phyloP scores from a whole-genome alignment of 2,329 filamentous ascomycete genomes.

The Parafenestella ontariensis region DNA sequence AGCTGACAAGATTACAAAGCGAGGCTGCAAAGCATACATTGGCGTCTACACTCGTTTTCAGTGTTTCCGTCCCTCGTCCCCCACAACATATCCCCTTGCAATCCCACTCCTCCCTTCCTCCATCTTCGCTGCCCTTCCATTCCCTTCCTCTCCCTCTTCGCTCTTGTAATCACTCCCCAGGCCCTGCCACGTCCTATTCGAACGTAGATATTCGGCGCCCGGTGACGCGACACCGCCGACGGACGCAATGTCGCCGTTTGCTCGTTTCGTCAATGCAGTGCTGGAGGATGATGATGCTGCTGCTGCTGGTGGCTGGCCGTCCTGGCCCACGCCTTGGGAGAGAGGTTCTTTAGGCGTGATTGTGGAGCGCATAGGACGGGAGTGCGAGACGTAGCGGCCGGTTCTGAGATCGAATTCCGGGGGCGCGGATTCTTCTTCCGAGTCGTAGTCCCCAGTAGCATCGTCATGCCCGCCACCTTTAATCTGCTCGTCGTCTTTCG shows the following conservation, averaged over 20 bases:
- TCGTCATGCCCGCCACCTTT: slow-evolving; percentile 20
- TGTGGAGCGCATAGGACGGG: slow-evolving; percentile 68
- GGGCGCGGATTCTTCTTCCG: slow-evolving; percentile 71
- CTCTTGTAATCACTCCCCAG: slow-evolving; percentile 82
- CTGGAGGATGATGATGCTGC: too few relatives aligned
- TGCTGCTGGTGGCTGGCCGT: not conserved
- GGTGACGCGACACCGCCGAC: slow-evolving; percentile 90
- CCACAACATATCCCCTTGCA: slow-evolving; percentile 85
- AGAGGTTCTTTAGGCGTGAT: slow-evolving; percentile 30
- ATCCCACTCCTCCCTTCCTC: slow-evolving; percentile 89
- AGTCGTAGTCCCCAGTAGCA: slow-evolving; percentile 65
- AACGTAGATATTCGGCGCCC: slow-evolving; percentile 84
- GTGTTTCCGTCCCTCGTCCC: slow-evolving; percentile 54
- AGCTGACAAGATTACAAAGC: too few relatives aligned
- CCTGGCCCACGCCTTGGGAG: not conserved
- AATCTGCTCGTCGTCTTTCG: slow-evolving; percentile 10
- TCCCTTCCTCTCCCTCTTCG: slow-evolving; percentile 65
- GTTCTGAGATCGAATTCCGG: slow-evolving; percentile 94
- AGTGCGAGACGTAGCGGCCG: slow-evolving; percentile 79
- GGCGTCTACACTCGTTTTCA: too few relatives aligned
- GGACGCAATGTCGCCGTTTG: slow-evolving; percentile 75
- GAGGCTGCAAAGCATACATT: too few relatives aligned
- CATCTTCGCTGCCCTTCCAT: slow-evolving; percentile 66
- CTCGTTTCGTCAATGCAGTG: slow-evolving; percentile 67
- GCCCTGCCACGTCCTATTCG: slow-evolving; percentile 87